Evolutionary conservation across 148 eudicot species (phyloP).

Genomic region (Diospyros lotus): DNA sequence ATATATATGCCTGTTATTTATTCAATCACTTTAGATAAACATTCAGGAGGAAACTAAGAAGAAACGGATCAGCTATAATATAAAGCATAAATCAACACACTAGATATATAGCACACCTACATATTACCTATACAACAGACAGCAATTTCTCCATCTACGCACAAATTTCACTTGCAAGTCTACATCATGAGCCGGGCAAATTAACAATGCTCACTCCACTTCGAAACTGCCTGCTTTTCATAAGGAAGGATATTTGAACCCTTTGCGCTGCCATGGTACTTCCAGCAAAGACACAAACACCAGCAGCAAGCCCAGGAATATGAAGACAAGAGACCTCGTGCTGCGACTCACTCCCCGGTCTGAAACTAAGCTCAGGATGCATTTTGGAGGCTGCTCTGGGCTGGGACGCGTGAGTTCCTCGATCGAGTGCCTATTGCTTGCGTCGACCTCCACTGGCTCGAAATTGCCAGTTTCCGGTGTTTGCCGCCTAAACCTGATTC

Average conservation of each 20-base stretch:
- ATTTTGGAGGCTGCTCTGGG: background rate
- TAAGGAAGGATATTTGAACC: background rate
- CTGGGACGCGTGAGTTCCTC: background rate
- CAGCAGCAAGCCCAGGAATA: constrained; percentile 23
- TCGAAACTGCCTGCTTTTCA: background rate
- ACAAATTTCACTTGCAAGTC: too few species aligned
- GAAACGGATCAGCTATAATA: too few species aligned
- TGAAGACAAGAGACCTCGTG: constrained; percentile 10
- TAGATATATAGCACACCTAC: too few species aligned
- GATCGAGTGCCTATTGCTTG: background rate
- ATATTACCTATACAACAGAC: too few species aligned
- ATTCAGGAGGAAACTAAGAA: too few species aligned
- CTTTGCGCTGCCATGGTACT: background rate
- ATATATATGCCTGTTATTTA: too few species aligned
- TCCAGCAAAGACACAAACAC: constrained; percentile 15
- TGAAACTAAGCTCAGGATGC: background rate
- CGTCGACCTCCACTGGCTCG: background rate
- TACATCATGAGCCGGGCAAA: too few species aligned
- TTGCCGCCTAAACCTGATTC: constrained; percentile 35
- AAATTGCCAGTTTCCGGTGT: background rate
- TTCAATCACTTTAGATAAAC: too few species aligned
- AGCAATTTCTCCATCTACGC: too few species aligned
- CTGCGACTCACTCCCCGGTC: background rate
- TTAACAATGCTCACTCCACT: background rate
- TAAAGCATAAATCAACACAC: too few species aligned